Evolutionary conservation across 768 basidiomycete genomes (phyloP).

Genomic region (Boletus huronensis): DNA sequence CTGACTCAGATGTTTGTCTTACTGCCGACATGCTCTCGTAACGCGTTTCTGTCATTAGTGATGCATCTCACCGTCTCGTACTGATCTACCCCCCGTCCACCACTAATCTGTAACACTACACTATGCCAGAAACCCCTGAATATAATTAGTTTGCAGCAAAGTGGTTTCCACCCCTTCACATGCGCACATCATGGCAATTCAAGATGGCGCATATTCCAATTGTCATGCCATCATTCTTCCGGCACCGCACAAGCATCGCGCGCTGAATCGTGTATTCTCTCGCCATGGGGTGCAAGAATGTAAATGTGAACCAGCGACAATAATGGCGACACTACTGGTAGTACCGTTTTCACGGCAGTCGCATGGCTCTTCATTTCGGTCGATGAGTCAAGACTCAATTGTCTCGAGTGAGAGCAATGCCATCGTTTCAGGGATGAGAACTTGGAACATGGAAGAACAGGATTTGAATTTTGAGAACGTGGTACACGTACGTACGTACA

Average conservation of each 20-base stretch:
- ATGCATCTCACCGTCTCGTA: not conserved
- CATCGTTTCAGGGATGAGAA: not conserved
- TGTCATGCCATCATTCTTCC: not conserved
- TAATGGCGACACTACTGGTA: not conserved
- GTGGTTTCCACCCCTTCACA: constrained; percentile 5
- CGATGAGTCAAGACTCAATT: too few relatives aligned
- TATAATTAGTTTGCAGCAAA: not conserved
- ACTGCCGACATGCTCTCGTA: not conserved
- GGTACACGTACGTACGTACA: not conserved
- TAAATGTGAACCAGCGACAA: not conserved
- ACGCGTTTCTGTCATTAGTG: not conserved
- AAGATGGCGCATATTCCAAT: not conserved
- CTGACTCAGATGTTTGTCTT: not conserved
- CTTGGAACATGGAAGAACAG: not conserved
- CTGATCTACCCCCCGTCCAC: not conserved
- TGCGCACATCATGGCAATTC: constrained; percentile 1
- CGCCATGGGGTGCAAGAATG: not conserved
- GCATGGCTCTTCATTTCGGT: not conserved
- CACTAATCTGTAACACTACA: not conserved
- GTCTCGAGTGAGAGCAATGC: not conserved
- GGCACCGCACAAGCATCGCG: not conserved
- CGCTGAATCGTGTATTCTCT: not conserved
- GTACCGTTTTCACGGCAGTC: not conserved
- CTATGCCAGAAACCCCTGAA: not conserved
- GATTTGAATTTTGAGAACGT: not conserved